Percentiles rank a stretch among this genome's conserved stretches.
Evolutionary conservation across 129 eudicot genomes (phyloP).

Genomic region (Glebionis coronaria): DNA sequence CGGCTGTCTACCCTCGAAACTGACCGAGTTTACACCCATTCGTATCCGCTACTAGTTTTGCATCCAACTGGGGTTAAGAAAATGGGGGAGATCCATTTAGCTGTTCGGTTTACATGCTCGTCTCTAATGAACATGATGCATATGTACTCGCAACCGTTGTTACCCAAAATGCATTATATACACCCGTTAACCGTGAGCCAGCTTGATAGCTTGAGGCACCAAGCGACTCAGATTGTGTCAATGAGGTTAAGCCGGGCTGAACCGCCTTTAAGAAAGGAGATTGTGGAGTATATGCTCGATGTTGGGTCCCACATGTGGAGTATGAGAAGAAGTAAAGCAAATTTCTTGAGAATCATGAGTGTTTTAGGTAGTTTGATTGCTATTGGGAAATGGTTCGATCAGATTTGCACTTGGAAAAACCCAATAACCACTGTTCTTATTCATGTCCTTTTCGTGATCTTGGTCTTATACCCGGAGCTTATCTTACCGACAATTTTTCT

Average conservation of each 20-base stretch:
- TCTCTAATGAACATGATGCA: conserved; percentile 43
- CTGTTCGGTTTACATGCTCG: conserved; percentile 42
- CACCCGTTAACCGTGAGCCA: conserved; percentile 38
- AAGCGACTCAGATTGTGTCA: conserved; percentile 40
- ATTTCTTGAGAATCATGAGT: conserved; percentile 41
- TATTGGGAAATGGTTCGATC: conserved; percentile 40
- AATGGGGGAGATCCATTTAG: conserved; percentile 55
- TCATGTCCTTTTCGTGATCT: conserved; percentile 35
- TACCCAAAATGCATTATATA: conserved; percentile 58
- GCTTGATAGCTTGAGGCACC: conserved; percentile 34
- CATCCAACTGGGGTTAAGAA: conserved; percentile 51
- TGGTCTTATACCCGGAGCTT: conserved; percentile 41
- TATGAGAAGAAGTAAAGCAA: conserved; percentile 52
- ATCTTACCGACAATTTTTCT: conserved; percentile 46
- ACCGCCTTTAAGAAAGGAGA: conserved; percentile 54
- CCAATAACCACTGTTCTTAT: conserved; percentile 48
- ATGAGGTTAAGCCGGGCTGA: conserved; percentile 37
- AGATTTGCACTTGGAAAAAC: conserved; percentile 47
- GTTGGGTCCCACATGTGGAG: conserved; percentile 59
- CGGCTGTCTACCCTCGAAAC: conserved; percentile 50
- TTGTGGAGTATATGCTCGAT: conserved; percentile 60
- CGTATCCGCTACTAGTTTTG: conserved; percentile 49
- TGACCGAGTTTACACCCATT: conserved; percentile 47
- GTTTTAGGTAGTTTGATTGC: conserved; percentile 38
- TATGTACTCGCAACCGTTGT: conserved; percentile 37